phyloP scores from a whole-genome alignment of 2,329 filamentous ascomycete species.

The Emericellopsis cladophorae region DNA sequence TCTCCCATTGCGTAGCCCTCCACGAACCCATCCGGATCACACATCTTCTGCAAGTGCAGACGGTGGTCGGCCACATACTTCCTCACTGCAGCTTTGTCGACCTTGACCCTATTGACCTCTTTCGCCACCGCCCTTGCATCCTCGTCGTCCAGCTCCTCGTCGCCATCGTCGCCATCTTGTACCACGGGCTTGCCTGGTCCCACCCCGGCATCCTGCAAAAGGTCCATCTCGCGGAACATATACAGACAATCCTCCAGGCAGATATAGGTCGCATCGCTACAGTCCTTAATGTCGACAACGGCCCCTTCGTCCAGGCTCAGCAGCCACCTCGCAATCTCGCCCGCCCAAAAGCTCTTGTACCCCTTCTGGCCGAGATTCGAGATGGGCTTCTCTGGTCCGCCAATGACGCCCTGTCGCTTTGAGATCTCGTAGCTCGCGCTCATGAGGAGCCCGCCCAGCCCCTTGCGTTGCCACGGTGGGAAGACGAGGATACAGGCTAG shows the following conservation, averaged over 20 bases:
- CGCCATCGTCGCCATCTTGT: slow-evolving; percentile 6
- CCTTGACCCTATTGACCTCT: slow-evolving; percentile 30
- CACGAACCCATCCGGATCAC: slow-evolving; percentile 64
- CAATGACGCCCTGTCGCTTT: slow-evolving; percentile 67
- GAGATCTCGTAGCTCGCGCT: slow-evolving; percentile 89
- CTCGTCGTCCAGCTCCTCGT: slow-evolving; percentile 15
- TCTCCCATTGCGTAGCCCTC: slow-evolving; percentile 47
- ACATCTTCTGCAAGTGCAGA: slow-evolving; percentile 51
- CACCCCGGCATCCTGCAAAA: slow-evolving; percentile 46
- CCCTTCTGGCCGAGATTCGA: slow-evolving; percentile 73
- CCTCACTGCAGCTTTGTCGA: slow-evolving; percentile 45
- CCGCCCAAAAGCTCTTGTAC: slow-evolving; percentile 77
- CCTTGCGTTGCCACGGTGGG: slow-evolving; percentile 87
- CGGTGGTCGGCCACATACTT: slow-evolving; percentile 53
- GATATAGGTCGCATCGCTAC: slow-evolving; percentile 73
- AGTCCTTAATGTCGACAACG: slow-evolving; percentile 54
- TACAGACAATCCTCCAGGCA: slow-evolving; percentile 69
- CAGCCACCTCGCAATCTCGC: slow-evolving; percentile 65
- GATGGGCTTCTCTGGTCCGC: slow-evolving; percentile 88
- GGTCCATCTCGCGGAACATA: slow-evolving; percentile 68
- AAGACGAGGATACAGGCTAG: slow-evolving; percentile 93
- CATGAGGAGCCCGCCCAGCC: slow-evolving; percentile 81
- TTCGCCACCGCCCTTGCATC: slow-evolving; percentile 6
- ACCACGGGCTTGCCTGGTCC: slow-evolving; percentile 23
- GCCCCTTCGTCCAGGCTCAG: slow-evolving; percentile 29